These are phyloP conservation scores for Suillus bovinus DNA, from an alignment of 768 basidiomycete species.

Conservation along the genomic window DNA sequence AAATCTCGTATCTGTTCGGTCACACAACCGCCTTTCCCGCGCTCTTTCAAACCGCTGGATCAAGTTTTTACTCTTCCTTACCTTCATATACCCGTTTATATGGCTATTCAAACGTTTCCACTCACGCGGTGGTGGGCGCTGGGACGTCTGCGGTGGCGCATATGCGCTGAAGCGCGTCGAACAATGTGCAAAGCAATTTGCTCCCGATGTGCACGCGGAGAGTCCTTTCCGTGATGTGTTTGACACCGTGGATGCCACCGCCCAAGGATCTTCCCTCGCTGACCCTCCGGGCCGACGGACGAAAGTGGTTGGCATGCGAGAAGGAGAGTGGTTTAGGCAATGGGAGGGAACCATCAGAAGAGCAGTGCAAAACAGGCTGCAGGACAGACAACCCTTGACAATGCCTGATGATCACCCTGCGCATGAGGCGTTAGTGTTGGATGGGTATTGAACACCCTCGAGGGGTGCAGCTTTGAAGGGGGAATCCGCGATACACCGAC, in stretches of 20 bases:
- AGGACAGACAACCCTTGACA: slow-evolving; percentile 33
- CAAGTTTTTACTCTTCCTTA: slow-evolving; percentile 64
- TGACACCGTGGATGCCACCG: neutral
- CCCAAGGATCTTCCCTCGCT: slow-evolving; percentile 24
- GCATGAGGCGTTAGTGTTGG: slow-evolving; percentile 16
- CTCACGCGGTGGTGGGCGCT: slow-evolving; percentile 64
- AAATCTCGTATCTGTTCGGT: slow-evolving; percentile 61
- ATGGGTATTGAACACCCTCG: slow-evolving; percentile 28
- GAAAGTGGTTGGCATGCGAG: slow-evolving; percentile 57
- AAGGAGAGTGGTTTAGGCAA: slow-evolving; percentile 76
- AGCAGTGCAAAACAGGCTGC: slow-evolving; percentile 50
- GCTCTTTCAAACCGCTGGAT: slow-evolving; percentile 72
- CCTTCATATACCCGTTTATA: slow-evolving; percentile 75
- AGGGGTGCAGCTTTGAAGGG: neutral
- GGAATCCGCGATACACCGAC: neutral
- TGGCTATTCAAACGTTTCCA: slow-evolving; percentile 79
- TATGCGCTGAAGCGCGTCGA: slow-evolving; percentile 62
- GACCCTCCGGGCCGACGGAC: slow-evolving; percentile 32
- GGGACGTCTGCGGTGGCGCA: slow-evolving; percentile 76
- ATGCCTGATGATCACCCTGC: slow-evolving; percentile 26
- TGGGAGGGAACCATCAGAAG: slow-evolving; percentile 73
- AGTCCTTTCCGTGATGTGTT: slow-evolving; percentile 10
- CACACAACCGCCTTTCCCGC: slow-evolving; percentile 65
- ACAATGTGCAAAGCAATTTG: slow-evolving; percentile 17
- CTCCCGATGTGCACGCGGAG: slow-evolving; percentile 9